phyloP scores from a whole-genome alignment of 345 rosid genomes.

The Populus davidiana region DNA sequence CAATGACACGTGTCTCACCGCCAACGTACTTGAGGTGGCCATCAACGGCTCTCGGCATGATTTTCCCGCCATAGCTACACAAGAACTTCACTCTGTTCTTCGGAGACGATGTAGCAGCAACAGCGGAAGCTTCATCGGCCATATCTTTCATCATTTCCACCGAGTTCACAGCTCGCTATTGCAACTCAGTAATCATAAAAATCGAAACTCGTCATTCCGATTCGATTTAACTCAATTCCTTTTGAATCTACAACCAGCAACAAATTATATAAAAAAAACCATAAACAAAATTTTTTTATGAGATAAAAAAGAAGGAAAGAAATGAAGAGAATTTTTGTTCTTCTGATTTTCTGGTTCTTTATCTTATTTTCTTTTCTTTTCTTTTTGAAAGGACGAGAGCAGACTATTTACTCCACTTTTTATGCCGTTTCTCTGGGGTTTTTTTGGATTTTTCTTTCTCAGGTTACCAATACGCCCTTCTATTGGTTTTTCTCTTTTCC shows the following conservation, averaged over 20 bases:
- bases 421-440: not conserved
- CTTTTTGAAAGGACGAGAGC: not conserved
- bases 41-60: slow-evolving; percentile 61
- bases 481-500: too few relatives aligned
- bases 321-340: too few relatives aligned
- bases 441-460: not conserved
- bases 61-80: slow-evolving; percentile 89
- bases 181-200: not conserved
- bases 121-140: slow-evolving; percentile 8
- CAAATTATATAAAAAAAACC: too few relatives aligned
- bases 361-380: too few relatives aligned
- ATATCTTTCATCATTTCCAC: slow-evolving; percentile 11
- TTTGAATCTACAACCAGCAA: not conserved
- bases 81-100: slow-evolving; percentile 57
- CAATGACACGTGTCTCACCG: slow-evolving; percentile 84
- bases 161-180: not conserved
- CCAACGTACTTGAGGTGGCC: slow-evolving; percentile 82
- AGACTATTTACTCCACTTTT: not conserved
- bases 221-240: not conserved
- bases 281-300: too few relatives aligned
- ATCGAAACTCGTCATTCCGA: too few relatives aligned
- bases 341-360: too few relatives aligned
- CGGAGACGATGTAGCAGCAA: slow-evolving; percentile 29
- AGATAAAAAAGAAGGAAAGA: too few relatives aligned
- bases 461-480: not conserved